These are phyloP conservation scores for Westerdykella aurantiaca DNA, from an alignment of 2,329 filamentous ascomycete species.

Conservation along the genomic window DNA sequence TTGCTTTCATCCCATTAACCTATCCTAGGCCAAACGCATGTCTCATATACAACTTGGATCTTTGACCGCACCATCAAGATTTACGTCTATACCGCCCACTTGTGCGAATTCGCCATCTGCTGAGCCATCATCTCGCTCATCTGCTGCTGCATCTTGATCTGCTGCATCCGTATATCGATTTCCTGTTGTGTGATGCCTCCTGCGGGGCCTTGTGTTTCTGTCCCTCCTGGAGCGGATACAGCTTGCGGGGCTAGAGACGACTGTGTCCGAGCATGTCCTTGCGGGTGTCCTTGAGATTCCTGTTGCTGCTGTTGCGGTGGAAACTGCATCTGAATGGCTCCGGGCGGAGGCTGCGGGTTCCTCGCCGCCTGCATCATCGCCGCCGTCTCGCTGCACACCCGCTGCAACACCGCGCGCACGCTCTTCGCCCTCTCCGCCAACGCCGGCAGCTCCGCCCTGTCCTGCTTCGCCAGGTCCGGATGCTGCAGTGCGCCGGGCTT, in stretches of 20 bases:
- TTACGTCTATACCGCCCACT: no score
- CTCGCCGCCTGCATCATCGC: constrained; percentile 18
- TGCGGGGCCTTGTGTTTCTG: not conserved
- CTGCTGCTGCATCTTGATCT: constrained; percentile 16
- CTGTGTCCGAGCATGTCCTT: not conserved
- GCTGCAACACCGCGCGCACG: constrained; percentile 19
- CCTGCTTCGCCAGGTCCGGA: constrained; percentile 27
- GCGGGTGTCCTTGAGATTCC: constrained; percentile 2
- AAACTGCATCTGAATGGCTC: not conserved
- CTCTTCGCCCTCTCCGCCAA: constrained; percentile 21
- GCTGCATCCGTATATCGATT: constrained; percentile 12
- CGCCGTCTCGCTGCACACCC: constrained; percentile 26
- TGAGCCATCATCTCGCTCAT: constrained; percentile 12
- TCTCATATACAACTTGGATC: no score
- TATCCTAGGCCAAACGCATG: no score
- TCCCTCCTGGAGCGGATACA: not conserved
- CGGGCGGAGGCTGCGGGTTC: not conserved
- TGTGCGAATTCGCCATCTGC: constrained; percentile 3
- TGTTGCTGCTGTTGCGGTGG: constrained; percentile 3
- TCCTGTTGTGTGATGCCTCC: constrained; percentile 10
- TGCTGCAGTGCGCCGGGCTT: constrained; percentile 27
- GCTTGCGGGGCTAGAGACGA: no score
- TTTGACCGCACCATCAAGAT: no score
- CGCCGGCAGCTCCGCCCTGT: constrained; percentile 16
- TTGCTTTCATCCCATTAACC: no score